phyloP scores from a whole-genome alignment of 306 rosid genomes.

The Dalbergia cochinchinensis region DNA sequence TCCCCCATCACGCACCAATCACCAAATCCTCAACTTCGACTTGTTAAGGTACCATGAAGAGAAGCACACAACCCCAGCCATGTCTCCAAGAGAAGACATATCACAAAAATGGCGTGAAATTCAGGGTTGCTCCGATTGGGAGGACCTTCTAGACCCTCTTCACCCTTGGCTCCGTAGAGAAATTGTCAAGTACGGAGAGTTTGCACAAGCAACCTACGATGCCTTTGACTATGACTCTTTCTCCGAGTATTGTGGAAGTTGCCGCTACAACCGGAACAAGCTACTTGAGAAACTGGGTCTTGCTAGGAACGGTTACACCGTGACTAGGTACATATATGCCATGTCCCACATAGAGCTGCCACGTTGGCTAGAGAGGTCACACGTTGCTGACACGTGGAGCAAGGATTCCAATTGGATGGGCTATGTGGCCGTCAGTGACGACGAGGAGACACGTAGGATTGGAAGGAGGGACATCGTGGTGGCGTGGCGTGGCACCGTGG shows the following conservation, averaged over 20 bases:
- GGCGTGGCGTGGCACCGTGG: constrained; percentile 78
- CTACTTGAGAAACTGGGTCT: constrained; percentile 58
- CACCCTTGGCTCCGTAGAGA: constrained; percentile 68
- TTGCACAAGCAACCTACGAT: constrained; percentile 77
- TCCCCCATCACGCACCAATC: constrained; percentile 37
- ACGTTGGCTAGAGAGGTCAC: constrained; percentile 68
- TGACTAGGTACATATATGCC: constrained; percentile 67
- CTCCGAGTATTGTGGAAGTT: constrained; percentile 73
- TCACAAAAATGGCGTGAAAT: constrained; percentile 64
- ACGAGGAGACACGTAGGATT: constrained; percentile 62
- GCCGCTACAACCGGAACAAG: constrained; percentile 57
- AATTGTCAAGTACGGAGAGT: constrained; percentile 76
- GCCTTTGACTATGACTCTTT: constrained; percentile 70
- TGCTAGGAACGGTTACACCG: constrained; percentile 51
- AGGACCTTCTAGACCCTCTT: constrained; percentile 62
- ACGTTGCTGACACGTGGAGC: constrained; percentile 65
- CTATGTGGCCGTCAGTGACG: constrained; percentile 61
- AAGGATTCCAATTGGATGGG: constrained; percentile 82
- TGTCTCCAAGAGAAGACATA: constrained; percentile 66
- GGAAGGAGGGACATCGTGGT: constrained; percentile 70
- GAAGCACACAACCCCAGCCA: constrained; percentile 58
- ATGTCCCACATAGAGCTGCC: constrained; percentile 70
- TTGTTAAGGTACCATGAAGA: constrained; percentile 34
- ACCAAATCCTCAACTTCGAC: constrained; percentile 17
- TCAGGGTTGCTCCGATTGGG: constrained; percentile 64